Conservation (phyloP, 768 basidiomycete genomes). For the Mycena haematopus region DNA sequence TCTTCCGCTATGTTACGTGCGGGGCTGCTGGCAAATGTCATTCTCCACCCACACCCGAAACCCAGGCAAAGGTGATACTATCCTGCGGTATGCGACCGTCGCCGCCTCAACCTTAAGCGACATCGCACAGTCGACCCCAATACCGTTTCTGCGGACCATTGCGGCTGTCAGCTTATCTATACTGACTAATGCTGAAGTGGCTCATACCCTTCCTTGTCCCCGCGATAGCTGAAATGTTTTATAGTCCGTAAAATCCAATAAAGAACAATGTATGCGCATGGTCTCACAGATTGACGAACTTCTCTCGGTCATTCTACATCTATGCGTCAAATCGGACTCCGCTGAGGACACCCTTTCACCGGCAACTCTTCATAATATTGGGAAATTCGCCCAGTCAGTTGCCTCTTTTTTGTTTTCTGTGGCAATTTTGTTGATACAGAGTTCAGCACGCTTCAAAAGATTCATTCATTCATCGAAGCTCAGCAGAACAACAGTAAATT, state of each 20-base stretch:
- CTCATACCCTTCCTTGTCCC: background rate
- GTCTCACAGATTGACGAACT: slow-evolving; percentile 12
- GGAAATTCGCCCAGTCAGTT: slow-evolving; percentile 12
- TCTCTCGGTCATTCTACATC: slow-evolving; percentile 14
- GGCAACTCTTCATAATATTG: slow-evolving; percentile 11
- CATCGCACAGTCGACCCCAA: slow-evolving; percentile 1
- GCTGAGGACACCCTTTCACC: slow-evolving; percentile 7
- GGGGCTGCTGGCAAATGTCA: background rate
- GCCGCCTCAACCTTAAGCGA: slow-evolving; percentile 13
- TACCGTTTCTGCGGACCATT: slow-evolving; percentile 18
- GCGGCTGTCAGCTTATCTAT: slow-evolving; percentile 22
- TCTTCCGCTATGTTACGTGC: background rate
- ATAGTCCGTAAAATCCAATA: slow-evolving; percentile 13
- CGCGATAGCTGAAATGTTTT: background rate
- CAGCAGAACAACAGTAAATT: slow-evolving; percentile 17
- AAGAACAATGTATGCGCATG: slow-evolving; percentile 18
- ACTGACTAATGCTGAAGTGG: slow-evolving; percentile 7
- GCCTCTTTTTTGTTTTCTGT: background rate
- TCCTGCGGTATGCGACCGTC: slow-evolving; percentile 13
- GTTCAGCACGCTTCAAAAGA: slow-evolving; percentile 24
- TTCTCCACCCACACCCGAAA: background rate
- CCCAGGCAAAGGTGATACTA: background rate
- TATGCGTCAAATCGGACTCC: slow-evolving; percentile 4
- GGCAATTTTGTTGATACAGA: background rate
- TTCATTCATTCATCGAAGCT: slow-evolving; percentile 9